These are phyloP conservation scores for Bretschneidera sinensis DNA, from an alignment of 345 rosid genomes.

Conservation along the genomic window DNA sequence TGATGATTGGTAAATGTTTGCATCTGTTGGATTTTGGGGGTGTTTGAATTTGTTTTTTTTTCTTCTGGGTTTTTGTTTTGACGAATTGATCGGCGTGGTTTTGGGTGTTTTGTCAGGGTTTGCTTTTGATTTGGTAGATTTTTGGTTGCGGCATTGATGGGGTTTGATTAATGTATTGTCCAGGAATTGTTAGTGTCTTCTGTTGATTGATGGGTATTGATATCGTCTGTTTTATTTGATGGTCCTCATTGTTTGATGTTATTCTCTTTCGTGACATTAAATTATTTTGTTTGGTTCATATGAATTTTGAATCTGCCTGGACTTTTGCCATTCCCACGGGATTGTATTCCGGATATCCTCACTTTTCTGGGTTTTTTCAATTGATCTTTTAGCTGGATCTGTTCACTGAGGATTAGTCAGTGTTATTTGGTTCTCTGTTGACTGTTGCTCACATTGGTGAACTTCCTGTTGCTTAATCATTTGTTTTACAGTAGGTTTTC, in stretches of 20 bases:
- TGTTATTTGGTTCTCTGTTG: not conserved
- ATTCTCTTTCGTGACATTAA: not conserved
- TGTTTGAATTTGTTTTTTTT: not conserved
- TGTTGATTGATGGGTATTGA: not conserved
- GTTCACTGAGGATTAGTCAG: not conserved
- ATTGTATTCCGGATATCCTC: not conserved
- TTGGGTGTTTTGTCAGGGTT: not conserved
- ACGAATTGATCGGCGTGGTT: slow-evolving; percentile 13
- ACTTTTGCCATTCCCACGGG: not conserved
- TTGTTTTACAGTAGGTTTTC: not conserved
- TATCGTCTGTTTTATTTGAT: not conserved
- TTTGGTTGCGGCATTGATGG: not conserved
- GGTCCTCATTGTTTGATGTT: not conserved
- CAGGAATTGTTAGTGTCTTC: too few species aligned
- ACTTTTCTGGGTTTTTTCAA: not conserved
- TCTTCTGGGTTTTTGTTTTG: not conserved
- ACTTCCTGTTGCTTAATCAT: not conserved
- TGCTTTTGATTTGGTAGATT: slow-evolving; percentile 9
- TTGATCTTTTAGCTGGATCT: not conserved
- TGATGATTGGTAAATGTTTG: slow-evolving; percentile 9
- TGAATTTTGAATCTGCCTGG: not conserved
- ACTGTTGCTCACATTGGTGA: too few species aligned
- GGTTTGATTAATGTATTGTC: not conserved
- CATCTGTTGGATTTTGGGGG: not conserved
- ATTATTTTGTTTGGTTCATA: not conserved